These are phyloP conservation scores for Nephelium lappaceum DNA, from an alignment of 345 rosid genomes.

Conservation along the genomic window DNA sequence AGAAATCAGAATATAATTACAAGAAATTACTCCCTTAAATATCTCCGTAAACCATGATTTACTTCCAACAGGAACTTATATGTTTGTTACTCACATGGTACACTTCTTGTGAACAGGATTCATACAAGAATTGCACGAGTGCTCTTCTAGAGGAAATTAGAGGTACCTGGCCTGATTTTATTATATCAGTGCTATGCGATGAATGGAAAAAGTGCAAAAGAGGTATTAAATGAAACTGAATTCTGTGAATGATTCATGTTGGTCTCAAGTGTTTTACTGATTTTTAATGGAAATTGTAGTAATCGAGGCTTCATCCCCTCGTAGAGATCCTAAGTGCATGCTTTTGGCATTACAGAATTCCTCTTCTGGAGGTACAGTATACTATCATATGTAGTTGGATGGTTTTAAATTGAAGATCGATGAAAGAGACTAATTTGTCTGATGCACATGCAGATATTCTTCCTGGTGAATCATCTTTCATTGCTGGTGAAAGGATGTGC, in stretches of 20 bases:
- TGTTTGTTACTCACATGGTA: not conserved
- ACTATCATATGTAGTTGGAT: conserved; percentile 12
- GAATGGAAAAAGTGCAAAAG: conserved; percentile 98
- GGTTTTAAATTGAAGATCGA: conserved; percentile 15
- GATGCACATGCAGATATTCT: conserved; percentile 41
- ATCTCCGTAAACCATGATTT: too few species aligned
- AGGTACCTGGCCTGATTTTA: conserved; percentile 89
- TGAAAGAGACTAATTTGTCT: conserved; percentile 7
- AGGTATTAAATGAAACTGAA: conserved; percentile 49
- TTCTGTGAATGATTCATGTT: conserved; percentile 18
- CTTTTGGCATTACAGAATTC: conserved; percentile 63
- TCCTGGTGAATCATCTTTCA: conserved; percentile 65
- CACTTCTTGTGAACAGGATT: conserved; percentile 51
- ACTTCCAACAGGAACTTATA: not conserved
- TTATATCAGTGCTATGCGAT: conserved; percentile 65
- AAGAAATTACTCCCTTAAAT: too few species aligned
- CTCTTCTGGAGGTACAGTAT: conserved; percentile 56
- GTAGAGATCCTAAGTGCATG: conserved; percentile 77
- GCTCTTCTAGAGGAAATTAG: conserved; percentile 60
- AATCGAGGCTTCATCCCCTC: conserved; percentile 86
- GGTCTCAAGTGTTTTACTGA: conserved; percentile 19
- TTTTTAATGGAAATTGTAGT: conserved; percentile 44
- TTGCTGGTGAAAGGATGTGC: conserved; percentile 76
- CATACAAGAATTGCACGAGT: conserved; percentile 58
- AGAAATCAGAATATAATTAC: too few species aligned